Conservation (phyloP, 768 basidiomycete genomes). For the Saitozyma podzolica region DNA sequence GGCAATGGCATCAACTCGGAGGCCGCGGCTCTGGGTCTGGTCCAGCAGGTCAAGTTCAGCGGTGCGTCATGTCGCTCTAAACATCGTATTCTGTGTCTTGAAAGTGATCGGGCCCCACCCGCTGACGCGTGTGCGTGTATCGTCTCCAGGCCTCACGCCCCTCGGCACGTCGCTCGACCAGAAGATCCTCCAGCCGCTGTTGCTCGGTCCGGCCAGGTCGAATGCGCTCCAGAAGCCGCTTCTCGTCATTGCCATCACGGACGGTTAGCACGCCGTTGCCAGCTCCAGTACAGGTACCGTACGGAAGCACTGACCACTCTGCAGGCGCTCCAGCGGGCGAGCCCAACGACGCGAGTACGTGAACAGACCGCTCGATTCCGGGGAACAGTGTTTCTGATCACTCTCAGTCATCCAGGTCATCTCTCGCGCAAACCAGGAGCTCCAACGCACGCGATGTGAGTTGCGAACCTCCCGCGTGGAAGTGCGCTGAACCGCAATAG, state of each 20-base stretch:
- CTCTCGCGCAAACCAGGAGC: slow-evolving; percentile 44
- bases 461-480: neutral
- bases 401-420: slow-evolving; percentile 46
- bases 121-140: neutral
- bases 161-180: slow-evolving; percentile 52
- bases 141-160: slow-evolving; percentile 32
- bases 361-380: neutral
- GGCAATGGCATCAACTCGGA: slow-evolving; percentile 53
- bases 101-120: no score
- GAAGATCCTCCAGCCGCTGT: slow-evolving; percentile 54
- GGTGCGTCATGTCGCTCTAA: slow-evolving; percentile 16
- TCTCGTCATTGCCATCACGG: slow-evolving; percentile 50
- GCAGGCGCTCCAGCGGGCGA: slow-evolving; percentile 42
- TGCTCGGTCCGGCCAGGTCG: slow-evolving; percentile 51
- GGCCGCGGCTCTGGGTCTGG: slow-evolving; percentile 45
- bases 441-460: slow-evolving; percentile 43
- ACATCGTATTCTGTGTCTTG: neutral
- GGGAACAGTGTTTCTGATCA: slow-evolving; percentile 1
- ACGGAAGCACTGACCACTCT: no score
- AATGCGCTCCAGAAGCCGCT: slow-evolving; percentile 53
- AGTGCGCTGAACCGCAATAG: slow-evolving; percentile 18
- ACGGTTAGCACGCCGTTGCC: slow-evolving; percentile 18
- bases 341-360: slow-evolving; percentile 36
- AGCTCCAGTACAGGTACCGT: neutral
- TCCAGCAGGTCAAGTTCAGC: slow-evolving; percentile 52